phyloP scores from a whole-genome alignment of 1,284 basidiomycete genomes.

The Clitocybe nebularis region DNA sequence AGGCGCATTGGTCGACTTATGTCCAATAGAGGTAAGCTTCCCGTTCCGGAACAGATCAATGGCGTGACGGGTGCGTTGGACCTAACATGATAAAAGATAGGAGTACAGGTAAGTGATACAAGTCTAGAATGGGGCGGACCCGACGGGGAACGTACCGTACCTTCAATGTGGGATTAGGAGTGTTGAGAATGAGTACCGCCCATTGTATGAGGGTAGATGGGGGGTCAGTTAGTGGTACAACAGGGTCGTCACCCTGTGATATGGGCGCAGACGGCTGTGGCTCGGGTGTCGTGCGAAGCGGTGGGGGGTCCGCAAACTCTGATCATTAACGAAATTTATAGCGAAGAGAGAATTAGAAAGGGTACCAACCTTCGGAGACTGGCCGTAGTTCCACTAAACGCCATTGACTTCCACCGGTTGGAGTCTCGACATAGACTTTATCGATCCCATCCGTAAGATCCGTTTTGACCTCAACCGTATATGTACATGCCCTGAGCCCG shows the following conservation, averaged over 20 bases:
- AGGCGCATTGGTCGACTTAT: conserved; percentile 46
- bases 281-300: conserved; percentile 27
- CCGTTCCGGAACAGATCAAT: conserved; percentile 70
- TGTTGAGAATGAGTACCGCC: conserved; percentile 74
- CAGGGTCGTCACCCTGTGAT: conserved; percentile 28
- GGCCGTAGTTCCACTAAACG: conserved; percentile 72
- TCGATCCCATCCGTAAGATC: conserved; percentile 38
- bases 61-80: conserved; percentile 66
- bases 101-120: neutral
- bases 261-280: conserved; percentile 11
- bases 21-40: conserved; percentile 61
- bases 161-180: conserved; percentile 66
- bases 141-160: conserved; percentile 30
- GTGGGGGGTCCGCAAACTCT: conserved; percentile 74
- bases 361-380: conserved; percentile 70
- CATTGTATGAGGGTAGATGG: conserved; percentile 71
- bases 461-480: conserved; percentile 52
- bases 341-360: neutral
- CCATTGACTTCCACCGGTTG: conserved; percentile 57
- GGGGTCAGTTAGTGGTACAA: conserved; percentile 44
- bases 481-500: conserved; percentile 78
- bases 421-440: conserved; percentile 65
- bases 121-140: neutral
- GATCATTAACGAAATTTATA: conserved; percentile 5
- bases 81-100: conserved; percentile 30